A percentile compares a stretch with the other conserved stretches of the same genome.
These are phyloP conservation scores for Apiospora kogelbergensis DNA, from an alignment of 2,329 filamentous ascomycete genomes.

Conservation along the genomic window DNA sequence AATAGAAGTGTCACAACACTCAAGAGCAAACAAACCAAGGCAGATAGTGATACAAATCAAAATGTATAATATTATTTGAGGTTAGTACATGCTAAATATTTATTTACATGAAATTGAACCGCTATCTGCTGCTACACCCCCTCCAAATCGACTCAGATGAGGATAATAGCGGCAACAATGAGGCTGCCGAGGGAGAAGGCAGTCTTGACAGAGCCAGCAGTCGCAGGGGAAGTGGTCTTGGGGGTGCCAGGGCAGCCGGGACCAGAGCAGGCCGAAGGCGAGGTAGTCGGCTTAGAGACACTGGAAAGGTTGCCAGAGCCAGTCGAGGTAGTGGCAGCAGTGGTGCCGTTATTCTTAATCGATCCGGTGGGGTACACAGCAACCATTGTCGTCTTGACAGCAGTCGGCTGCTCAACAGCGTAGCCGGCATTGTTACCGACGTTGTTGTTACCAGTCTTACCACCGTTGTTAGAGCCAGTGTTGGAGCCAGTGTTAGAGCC, in stretches of 20 bases:
- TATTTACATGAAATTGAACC: conserved; percentile 2
- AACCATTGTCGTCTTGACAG: conserved; percentile 56
- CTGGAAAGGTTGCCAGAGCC: conserved; percentile 58
- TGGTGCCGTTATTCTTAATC: conserved; percentile 64
- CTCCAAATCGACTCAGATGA: too few relatives aligned
- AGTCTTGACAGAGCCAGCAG: conserved; percentile 21
- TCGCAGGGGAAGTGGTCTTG: conserved; percentile 13
- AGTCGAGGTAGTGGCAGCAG: conserved; percentile 61
- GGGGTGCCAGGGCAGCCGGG: conserved; percentile 8
- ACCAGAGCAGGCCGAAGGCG: conserved; percentile 13
- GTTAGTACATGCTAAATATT: background rate
- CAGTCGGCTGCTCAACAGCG: conserved; percentile 55
- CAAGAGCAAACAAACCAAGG: too few relatives aligned
- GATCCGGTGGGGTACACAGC: conserved; percentile 61
- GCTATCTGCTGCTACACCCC: background rate
- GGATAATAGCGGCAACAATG: conserved; percentile 14
- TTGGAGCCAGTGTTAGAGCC: conserved; percentile 41
- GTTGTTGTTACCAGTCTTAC: background rate
- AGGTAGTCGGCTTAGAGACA: conserved; percentile 38
- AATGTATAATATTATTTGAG: background rate
- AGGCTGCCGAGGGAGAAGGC: conserved; percentile 15
- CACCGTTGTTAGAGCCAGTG: conserved; percentile 52
- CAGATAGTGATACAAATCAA: background rate
- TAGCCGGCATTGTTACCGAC: conserved; percentile 38
- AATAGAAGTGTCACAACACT: too few relatives aligned